phyloP scores from a whole-genome alignment of 257 asterid genomes.

The Nicotiana tabacum region DNA sequence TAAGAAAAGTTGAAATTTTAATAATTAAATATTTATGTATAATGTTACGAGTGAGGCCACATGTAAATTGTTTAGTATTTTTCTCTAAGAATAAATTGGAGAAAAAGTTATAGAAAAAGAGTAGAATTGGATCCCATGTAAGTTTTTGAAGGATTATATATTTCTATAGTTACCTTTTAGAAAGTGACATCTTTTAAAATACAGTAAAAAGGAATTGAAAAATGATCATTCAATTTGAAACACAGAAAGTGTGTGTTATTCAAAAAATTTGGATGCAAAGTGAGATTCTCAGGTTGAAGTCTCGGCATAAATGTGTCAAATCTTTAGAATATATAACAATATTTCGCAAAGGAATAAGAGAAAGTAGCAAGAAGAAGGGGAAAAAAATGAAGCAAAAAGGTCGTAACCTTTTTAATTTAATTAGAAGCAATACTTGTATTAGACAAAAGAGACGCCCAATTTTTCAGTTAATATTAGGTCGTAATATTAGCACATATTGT shows the following conservation, averaged over 20 bases:
- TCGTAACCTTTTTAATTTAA: background rate
- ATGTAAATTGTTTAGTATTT: background rate
- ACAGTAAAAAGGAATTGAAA: background rate
- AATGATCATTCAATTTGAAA: background rate
- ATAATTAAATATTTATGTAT: too few species aligned
- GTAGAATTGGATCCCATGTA: constrained; percentile 2
- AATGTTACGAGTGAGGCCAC: background rate
- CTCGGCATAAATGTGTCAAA: background rate
- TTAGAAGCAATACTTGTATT: background rate
- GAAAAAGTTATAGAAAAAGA: background rate
- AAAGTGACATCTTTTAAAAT: background rate
- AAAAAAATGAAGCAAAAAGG: background rate
- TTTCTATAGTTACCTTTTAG: background rate
- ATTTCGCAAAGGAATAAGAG: background rate
- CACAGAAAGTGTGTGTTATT: background rate
- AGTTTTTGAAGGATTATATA: background rate
- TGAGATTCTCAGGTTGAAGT: background rate
- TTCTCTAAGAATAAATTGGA: background rate
- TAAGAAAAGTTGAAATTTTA: too few species aligned
- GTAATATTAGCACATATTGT: too few species aligned
- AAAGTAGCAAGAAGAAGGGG: too few species aligned
- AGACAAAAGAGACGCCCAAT: background rate
- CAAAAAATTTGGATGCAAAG: constrained; percentile 1
- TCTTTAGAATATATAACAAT: background rate
- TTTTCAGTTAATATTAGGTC: background rate